Conservation (phyloP, 768 basidiomycete genomes). For the Leucocoprinus leucothites region DNA sequence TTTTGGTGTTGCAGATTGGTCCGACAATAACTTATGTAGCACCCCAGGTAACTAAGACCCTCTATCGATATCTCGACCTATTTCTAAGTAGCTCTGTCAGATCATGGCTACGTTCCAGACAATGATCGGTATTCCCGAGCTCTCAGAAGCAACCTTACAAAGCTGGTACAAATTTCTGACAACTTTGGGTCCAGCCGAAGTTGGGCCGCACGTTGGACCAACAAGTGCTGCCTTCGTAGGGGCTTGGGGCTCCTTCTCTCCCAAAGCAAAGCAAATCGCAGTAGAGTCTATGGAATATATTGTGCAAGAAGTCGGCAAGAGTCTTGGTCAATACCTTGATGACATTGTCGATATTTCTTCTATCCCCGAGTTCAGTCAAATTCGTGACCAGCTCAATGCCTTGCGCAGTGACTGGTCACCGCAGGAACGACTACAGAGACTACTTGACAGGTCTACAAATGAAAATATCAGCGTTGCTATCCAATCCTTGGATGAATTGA, state of each 20-base stretch:
- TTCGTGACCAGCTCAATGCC: slow-evolving; percentile 37
- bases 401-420: slow-evolving; percentile 51
- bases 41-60: slow-evolving; percentile 65
- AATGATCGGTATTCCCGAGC: slow-evolving; percentile 68
- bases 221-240: slow-evolving; percentile 84
- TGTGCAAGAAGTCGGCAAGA: slow-evolving; percentile 56
- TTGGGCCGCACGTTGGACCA: slow-evolving; percentile 81
- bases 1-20: slow-evolving; percentile 68
- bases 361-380: slow-evolving; percentile 60
- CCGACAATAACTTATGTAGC: slow-evolving; percentile 70
- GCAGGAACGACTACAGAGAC: slow-evolving; percentile 52
- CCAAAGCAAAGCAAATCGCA: slow-evolving; percentile 49
- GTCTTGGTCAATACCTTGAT: slow-evolving; percentile 55
- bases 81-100: slow-evolving; percentile 36
- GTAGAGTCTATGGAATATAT: slow-evolving; percentile 64
- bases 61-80: background rate
- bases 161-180: slow-evolving; percentile 80
- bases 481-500: slow-evolving; percentile 76
- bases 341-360: slow-evolving; percentile 78
- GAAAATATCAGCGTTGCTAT: slow-evolving; percentile 79
- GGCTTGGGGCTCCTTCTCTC: slow-evolving; percentile 67
- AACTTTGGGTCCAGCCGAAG: slow-evolving; percentile 61
- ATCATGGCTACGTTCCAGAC: slow-evolving; percentile 96
- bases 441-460: slow-evolving; percentile 71
- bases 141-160: slow-evolving; percentile 74